A percentile compares a stretch with the other conserved stretches of the same genome.
These are phyloP conservation scores for Chrysochromulina tobinii DNA, from an alignment of 78 protist species.

Conservation along the genomic window DNA sequence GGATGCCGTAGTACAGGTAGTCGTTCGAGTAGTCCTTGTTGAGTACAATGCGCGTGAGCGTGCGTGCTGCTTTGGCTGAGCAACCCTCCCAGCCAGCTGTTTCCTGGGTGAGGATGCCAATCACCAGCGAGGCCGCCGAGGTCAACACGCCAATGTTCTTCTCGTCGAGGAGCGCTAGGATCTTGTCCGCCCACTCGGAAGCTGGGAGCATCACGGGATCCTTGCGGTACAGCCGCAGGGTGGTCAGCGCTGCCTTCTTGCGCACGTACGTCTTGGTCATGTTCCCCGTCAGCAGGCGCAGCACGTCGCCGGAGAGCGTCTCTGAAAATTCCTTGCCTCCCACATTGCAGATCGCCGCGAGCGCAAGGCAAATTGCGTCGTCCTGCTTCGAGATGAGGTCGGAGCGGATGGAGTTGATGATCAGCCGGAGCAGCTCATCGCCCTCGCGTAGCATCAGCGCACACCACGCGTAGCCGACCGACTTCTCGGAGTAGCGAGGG, in stretches of 20 bases:
- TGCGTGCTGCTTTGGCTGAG: conserved; percentile 45
- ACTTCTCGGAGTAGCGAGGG: conserved; percentile 89
- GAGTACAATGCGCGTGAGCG: conserved; percentile 58
- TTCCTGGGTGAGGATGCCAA: conserved; percentile 53
- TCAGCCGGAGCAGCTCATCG: conserved; percentile 88
- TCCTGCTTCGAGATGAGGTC: conserved; percentile 66
- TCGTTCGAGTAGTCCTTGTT: conserved; percentile 65
- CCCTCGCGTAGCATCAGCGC: conserved; percentile 85
- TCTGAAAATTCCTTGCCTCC: conserved; percentile 95
- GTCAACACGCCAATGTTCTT: conserved; percentile 78
- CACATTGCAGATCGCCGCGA: conserved; percentile 82
- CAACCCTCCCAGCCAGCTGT: conserved; percentile 21
- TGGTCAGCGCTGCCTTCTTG: conserved; percentile 91
- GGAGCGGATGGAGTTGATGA: conserved; percentile 84
- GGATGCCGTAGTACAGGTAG: conserved; percentile 88
- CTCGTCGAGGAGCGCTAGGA: conserved; percentile 72
- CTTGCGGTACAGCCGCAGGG: conserved; percentile 91
- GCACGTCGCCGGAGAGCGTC: conserved; percentile 79
- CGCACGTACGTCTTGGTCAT: conserved; percentile 26
- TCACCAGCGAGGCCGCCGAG: conserved; percentile 66
- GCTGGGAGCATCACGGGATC: conserved; percentile 44
- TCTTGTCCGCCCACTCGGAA: background rate
- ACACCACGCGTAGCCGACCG: conserved; percentile 86
- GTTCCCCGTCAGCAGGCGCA: conserved; percentile 58
- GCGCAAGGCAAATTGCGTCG: background rate